phyloP scores from a whole-genome alignment of 2,329 filamentous ascomycete genomes.

The Fusarium phyllophilum region DNA sequence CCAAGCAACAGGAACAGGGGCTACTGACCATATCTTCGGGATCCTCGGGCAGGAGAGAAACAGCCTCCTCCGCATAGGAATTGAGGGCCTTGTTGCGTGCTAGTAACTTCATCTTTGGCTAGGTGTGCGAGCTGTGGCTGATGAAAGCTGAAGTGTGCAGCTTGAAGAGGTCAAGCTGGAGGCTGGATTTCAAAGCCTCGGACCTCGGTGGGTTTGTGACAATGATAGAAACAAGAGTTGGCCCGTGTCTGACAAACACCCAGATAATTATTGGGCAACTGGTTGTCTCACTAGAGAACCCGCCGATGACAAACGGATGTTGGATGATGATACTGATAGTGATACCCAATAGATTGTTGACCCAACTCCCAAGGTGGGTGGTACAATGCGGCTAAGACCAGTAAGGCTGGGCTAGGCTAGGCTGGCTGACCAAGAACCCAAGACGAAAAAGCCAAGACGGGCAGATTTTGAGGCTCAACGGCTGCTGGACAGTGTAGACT shows the following conservation, averaged over 20 bases:
- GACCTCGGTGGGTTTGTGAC: slow-evolving; percentile 22
- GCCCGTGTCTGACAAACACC: slow-evolving; percentile 23
- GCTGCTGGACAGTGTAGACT: not conserved
- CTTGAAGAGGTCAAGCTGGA: not conserved
- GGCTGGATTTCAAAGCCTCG: slow-evolving; percentile 12
- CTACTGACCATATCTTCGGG: slow-evolving; percentile 58
- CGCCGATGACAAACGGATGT: not conserved
- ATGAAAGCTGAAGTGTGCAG: slow-evolving; percentile 13
- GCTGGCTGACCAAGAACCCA: slow-evolving; percentile 14
- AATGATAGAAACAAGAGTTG: slow-evolving; percentile 23
- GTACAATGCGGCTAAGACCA: slow-evolving; percentile 11
- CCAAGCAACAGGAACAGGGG: slow-evolving; percentile 14
- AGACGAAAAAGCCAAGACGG: slow-evolving; percentile 14
- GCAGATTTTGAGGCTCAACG: slow-evolving; percentile 24
- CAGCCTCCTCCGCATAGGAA: slow-evolving; percentile 53
- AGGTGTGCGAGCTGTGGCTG: slow-evolving; percentile 18
- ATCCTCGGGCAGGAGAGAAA: slow-evolving; percentile 57
- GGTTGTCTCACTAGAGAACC: not conserved
- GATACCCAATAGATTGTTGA: slow-evolving; percentile 3
- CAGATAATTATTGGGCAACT: not conserved
- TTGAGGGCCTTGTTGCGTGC: slow-evolving; percentile 51
- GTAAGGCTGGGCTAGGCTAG: slow-evolving; percentile 14
- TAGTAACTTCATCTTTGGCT: slow-evolving; percentile 52
- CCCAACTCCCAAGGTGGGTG: not conserved
- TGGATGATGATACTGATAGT: slow-evolving; percentile 8